Evolutionary conservation across 179 eudicot genomes (phyloP).

Genomic region (Heliamphora pulchella): DNA sequence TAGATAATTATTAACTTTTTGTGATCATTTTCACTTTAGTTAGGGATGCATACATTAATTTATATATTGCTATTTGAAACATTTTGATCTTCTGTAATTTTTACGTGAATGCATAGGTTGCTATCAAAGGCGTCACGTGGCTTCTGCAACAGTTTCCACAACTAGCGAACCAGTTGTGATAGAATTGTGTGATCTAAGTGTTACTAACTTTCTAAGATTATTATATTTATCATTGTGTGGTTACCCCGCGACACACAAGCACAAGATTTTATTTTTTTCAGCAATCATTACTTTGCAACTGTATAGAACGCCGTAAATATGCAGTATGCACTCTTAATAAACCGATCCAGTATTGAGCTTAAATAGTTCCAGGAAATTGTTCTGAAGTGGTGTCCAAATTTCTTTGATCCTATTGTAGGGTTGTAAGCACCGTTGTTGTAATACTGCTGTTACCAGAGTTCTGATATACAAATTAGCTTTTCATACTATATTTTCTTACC

Average conservation of each 20-base stretch:
- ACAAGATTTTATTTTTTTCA: background rate
- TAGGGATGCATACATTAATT: too few species aligned
- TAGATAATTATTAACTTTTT: too few species aligned
- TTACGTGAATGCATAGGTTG: conserved; percentile 30
- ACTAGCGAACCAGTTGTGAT: conserved; percentile 46
- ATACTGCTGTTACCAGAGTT: background rate
- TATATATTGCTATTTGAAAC: too few species aligned
- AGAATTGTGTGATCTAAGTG: background rate
- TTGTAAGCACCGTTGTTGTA: background rate
- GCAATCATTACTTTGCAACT: background rate
- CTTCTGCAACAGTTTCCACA: conserved; percentile 64
- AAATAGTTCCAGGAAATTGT: background rate
- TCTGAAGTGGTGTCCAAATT: background rate
- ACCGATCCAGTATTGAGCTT: background rate
- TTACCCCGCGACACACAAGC: background rate
- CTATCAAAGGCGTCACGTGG: conserved; percentile 74
- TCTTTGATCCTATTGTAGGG: background rate
- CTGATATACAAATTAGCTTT: background rate
- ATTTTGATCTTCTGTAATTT: background rate
- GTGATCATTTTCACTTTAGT: too few species aligned
- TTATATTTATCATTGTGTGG: background rate
- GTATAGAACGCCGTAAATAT: background rate
- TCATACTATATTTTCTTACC: too few species aligned
- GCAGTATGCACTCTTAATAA: background rate
- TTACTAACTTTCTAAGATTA: background rate